Evolutionary conservation across 73 alveolate genomes (phyloP).

Genomic region (Tetrahymena borealis): DNA sequence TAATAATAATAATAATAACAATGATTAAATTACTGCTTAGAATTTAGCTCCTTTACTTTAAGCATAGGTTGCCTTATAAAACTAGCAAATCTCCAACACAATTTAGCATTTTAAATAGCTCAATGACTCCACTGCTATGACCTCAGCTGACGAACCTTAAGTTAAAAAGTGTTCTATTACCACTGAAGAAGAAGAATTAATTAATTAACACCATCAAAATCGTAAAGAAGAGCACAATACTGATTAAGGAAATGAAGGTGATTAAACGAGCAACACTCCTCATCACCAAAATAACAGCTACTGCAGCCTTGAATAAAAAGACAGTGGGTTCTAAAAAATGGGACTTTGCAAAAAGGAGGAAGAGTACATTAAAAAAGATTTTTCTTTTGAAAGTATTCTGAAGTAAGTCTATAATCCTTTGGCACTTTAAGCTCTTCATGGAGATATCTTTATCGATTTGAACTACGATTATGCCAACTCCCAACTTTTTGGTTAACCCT

Average conservation of each 20-base stretch:
- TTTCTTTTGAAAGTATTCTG: not conserved
- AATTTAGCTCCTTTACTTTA: not conserved
- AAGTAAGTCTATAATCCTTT: not conserved
- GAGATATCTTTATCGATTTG: not conserved
- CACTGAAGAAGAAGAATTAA: not conserved
- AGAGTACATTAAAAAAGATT: not conserved
- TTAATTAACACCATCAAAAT: not conserved
- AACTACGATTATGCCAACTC: not conserved
- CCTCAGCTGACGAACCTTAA: not conserved
- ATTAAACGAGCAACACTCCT: not conserved
- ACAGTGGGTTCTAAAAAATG: not conserved
- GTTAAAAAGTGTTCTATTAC: not conserved
- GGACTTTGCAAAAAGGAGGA: not conserved
- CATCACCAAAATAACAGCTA: not conserved
- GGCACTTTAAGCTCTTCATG: not conserved
- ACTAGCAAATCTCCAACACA: not conserved
- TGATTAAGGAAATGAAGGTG: not conserved
- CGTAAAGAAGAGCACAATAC: not conserved
- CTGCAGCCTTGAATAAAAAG: not conserved
- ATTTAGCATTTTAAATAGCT: not conserved
- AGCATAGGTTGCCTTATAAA: not conserved
- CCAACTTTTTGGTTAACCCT: not conserved
- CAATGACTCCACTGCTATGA: not conserved
- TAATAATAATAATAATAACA: too few species aligned
- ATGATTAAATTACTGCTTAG: not conserved